phyloP scores from a whole-genome alignment of 352 stramenopile genomes.

The Globisporangium middletonii region DNA sequence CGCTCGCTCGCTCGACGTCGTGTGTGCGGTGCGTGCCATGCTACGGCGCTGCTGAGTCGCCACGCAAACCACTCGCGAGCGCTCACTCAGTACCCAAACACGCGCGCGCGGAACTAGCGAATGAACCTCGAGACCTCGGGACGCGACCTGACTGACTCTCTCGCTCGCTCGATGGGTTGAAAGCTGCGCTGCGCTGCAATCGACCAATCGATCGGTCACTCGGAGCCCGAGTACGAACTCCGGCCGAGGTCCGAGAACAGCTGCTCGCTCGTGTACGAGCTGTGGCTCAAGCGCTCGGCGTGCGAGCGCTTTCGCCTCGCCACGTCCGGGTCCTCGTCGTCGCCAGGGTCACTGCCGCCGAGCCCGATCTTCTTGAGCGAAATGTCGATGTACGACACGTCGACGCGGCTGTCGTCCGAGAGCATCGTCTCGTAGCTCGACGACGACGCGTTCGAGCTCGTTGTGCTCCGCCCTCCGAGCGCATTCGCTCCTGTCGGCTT shows the following conservation, averaged over 20 bases:
- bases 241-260: slow-evolving; percentile 2
- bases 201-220: neutral
- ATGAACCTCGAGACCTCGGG: no score
- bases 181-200: neutral
- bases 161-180: no score
- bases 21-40: no score
- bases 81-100: no score
- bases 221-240: neutral
- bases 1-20: no score
- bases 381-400: neutral
- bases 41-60: no score
- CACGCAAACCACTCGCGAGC: no score
- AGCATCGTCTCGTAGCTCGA: neutral
- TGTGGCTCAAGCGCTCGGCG: slow-evolving; percentile 4
- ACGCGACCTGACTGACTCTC: no score
- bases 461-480: no score
- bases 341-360: neutral
- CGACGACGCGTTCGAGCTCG: neutral
- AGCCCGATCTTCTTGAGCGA: neutral
- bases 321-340: neutral
- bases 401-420: slow-evolving; percentile 16
- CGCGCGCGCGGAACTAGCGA: no score
- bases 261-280: slow-evolving; percentile 6
- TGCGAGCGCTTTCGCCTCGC: slow-evolving; percentile 1
- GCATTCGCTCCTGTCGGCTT: neutral